Evolutionary conservation across 306 rosid species (phyloP), one percentile per base, ranked within the genome.

Genomic region (Hylodesmum podocarpum): DNA sequence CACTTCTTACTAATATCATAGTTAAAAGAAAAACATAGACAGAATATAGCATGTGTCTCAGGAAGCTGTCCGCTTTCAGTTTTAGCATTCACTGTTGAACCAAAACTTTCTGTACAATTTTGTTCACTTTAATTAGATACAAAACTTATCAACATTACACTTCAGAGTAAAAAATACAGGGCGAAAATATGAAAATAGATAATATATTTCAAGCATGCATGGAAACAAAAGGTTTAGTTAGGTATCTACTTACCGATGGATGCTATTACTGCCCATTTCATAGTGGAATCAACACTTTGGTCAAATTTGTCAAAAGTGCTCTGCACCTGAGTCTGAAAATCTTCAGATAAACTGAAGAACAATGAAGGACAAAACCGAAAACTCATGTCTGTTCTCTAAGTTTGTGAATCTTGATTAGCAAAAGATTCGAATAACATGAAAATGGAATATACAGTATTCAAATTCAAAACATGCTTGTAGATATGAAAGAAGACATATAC

Each of bases 191-290:
- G n/a, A 18, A 74, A 40, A 19, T 1, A 64, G 6, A 27, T n/a
- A n/a, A n/a, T n/a, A 53, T 22, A 53, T 22, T 3, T 14, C 15
- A 61, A 63, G 22, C 16, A 59, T 43, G 15, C 10, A 19, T 71
- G 67, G 49, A 71, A 16, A n/a, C 21, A 79, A 55, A 79, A 44
- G 31, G 55, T 62, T 37, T 71, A 47, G 63, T 0, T n/a, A n/a
- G n/a, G n/a, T 31, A 13, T 21, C 1, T 63, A 51, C 81, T 75
- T 75, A 81, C 84, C 66, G 11, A 62, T 15, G 16, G 82, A 70
- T 2, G 0, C 57, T 36, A 34, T 57, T 25, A 67, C 54, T 15
- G 84, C 81, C 88, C 84, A 81, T 82, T 64, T 78, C 83, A 81
- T 78, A n/a, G n/a, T n/a, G n/a, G n/a, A n/a, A n/a, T n/a, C n/a